phyloP scores from a whole-genome alignment of 139 green algal genomes.

The Coelastrella sp. region DNA sequence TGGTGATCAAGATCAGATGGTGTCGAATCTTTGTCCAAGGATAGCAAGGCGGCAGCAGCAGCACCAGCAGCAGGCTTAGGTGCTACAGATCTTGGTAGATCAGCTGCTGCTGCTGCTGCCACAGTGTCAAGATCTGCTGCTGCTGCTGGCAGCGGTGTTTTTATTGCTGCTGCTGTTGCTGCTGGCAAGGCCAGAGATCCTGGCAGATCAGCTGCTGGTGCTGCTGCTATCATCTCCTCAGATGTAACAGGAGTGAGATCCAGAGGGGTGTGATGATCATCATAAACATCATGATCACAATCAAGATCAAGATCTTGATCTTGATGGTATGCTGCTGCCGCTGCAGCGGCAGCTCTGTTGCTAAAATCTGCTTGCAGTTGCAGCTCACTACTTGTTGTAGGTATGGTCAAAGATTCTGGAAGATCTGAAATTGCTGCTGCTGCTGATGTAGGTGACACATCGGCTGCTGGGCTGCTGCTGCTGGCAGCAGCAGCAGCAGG shows the following conservation, averaged over 20 bases:
- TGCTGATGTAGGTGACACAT: neutral
- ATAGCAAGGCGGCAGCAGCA: neutral
- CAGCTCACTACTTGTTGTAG: neutral
- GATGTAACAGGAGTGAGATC: neutral
- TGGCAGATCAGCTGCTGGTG: neutral
- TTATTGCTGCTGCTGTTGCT: neutral
- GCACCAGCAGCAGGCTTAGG: neutral
- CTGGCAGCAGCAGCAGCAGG: neutral
- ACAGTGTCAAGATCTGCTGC: neutral
- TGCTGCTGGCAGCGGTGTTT: too few species aligned
- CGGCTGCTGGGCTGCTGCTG: neutral
- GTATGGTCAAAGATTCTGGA: neutral
- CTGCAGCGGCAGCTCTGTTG: neutral
- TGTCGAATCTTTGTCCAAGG: too few species aligned
- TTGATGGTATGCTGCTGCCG: neutral
- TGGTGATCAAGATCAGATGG: too few species aligned
- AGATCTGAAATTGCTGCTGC: neutral
- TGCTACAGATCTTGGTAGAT: neutral
- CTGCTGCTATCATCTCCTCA: neutral
- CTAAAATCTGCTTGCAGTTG: neutral
- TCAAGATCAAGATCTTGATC: too few species aligned
- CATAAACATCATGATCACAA: neutral
- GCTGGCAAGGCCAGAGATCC: neutral
- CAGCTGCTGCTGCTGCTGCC: neutral
- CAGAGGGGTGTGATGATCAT: neutral